Evolutionary conservation across 2,329 filamentous ascomycete species (phyloP).

Genomic region (Incumbomyces lentus): DNA sequence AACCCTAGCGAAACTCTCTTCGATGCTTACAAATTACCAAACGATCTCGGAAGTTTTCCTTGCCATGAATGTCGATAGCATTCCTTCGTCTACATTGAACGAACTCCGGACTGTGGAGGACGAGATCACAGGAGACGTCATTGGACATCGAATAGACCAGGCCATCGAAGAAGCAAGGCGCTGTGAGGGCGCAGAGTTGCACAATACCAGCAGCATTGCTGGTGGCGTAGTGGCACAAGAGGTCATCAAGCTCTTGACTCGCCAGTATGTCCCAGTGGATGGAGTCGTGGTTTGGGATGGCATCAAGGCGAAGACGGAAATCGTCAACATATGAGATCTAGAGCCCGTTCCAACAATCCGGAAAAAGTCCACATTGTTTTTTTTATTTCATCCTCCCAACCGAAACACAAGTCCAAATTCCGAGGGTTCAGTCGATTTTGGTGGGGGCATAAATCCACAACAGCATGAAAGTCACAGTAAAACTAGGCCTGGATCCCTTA

Average conservation of each 20-base stretch:
- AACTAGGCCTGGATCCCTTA: no score
- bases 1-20: conserved; percentile 9
- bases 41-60: conserved; percentile 60
- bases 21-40: conserved; percentile 39
- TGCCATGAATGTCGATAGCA: conserved; percentile 41
- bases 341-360: no score
- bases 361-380: no score
- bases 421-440: no score
- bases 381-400: no score
- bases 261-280: conserved; percentile 55
- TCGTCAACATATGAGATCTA: conserved; percentile 16
- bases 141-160: conserved; percentile 36
- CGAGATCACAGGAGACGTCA: conserved; percentile 30
- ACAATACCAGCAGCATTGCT: conserved; percentile 79
- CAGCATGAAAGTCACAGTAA: no score
- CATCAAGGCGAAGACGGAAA: conserved; percentile 42
- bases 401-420: no score
- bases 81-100: conserved; percentile 21
- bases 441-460: no score
- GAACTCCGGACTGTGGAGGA: conserved; percentile 28
- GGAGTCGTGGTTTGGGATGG: conserved; percentile 56
- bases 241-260: conserved; percentile 70
- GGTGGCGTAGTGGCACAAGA: conserved; percentile 96
- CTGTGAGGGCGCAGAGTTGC: conserved; percentile 73
- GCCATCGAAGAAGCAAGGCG: conserved; percentile 60